A percentile compares a stretch with the other conserved stretches of the same genome.
These are phyloP conservation scores for Yamadazyma mexicana DNA, from an alignment of 1,139 yeast genomes.

Conservation along the genomic window DNA sequence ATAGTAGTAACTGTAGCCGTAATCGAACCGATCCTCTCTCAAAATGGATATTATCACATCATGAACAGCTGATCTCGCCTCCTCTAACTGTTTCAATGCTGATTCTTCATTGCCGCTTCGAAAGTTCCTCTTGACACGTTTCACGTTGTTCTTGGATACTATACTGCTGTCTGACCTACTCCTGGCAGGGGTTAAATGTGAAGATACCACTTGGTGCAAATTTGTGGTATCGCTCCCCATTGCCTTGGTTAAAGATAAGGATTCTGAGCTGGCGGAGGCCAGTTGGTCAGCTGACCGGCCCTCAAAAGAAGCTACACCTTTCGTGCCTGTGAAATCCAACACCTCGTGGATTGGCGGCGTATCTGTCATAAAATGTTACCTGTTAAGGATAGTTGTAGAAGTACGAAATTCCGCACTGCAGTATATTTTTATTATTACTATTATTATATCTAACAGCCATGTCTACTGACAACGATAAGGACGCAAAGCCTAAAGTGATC, in stretches of 20 bases:
- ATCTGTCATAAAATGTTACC: no score
- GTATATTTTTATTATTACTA: no score
- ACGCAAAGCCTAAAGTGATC: background rate
- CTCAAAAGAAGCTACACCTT: background rate
- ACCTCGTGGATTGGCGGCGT: background rate
- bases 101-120: conserved; percentile 13
- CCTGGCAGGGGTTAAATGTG: conserved; percentile 9
- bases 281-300: no score
- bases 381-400: no score
- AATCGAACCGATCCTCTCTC: conserved; percentile 15
- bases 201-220: background rate
- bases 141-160: background rate
- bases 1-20: conserved; percentile 29
- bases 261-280: no score
- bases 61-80: conserved; percentile 13
- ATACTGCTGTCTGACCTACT: conserved; percentile 8
- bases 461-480: background rate
- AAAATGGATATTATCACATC: conserved; percentile 24
- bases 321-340: background rate
- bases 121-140: conserved; percentile 5
- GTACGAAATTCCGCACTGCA: background rate
- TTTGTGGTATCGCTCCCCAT: background rate
- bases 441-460: no score
- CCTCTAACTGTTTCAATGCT: conserved; percentile 13
- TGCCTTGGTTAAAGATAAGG: background rate